phyloP scores from a whole-genome alignment of 768 basidiomycete species.

The Russula olivacea region DNA sequence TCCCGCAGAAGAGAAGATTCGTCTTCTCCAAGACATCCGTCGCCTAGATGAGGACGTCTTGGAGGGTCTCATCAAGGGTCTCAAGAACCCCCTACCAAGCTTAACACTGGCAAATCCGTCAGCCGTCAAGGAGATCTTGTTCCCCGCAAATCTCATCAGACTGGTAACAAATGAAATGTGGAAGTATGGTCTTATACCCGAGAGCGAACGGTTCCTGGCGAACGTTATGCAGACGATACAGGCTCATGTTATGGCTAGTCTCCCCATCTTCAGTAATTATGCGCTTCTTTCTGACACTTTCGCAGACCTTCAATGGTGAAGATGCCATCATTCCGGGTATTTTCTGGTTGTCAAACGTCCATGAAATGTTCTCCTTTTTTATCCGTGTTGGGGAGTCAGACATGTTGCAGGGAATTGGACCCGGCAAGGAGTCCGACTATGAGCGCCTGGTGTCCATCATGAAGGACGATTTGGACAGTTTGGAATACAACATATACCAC shows the following conservation, averaged over 20 bases:
- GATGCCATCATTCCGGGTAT: conserved; percentile 95
- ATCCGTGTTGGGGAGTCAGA: conserved; percentile 99
- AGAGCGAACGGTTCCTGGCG: conserved; percentile 96
- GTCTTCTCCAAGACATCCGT: conserved; percentile 85
- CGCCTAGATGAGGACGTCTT: conserved; percentile 91
- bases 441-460: conserved; percentile 96
- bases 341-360: conserved; percentile 99
- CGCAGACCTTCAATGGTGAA: conserved; percentile 82
- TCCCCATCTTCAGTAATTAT: background rate
- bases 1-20: conserved; percentile 91
- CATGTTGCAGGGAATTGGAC: conserved; percentile 96
- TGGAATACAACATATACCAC: conserved; percentile 99
- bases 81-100: conserved; percentile 91
- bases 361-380: conserved; percentile 98
- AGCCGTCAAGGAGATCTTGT: conserved; percentile 94
- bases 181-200: conserved; percentile 95
- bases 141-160: conserved; percentile 97
- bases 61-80: conserved; percentile 78
- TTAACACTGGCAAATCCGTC: conserved; percentile 87
- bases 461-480: conserved; percentile 94
- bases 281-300: conserved; percentile 22
- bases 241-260: conserved; percentile 91
- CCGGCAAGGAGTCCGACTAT: conserved; percentile 95
- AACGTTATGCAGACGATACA: conserved; percentile 99
- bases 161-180: conserved; percentile 99